These are phyloP conservation scores for Globisporangium megalacanthum DNA, from an alignment of 352 stramenopile species.

Conservation along the genomic window DNA sequence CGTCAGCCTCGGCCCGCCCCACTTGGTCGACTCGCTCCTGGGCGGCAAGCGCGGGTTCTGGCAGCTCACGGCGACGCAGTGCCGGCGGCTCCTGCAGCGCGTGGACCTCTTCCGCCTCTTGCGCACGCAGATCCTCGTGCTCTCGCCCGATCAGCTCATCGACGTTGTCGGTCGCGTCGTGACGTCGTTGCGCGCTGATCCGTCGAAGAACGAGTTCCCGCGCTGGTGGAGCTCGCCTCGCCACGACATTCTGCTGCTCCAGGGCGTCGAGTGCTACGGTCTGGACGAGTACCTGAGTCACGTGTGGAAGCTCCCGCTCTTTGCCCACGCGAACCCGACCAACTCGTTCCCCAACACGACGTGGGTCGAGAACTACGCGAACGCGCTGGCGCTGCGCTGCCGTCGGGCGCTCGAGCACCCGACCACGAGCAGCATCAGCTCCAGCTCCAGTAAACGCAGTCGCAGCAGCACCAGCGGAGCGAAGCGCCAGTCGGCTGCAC, in stretches of 20 bases:
- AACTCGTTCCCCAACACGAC: conserved; percentile 42
- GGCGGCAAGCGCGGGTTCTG: conserved; percentile 58
- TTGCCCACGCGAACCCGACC: conserved; percentile 34
- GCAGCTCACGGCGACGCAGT: conserved; percentile 51
- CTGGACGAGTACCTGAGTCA: conserved; percentile 60
- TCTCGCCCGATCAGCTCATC: conserved; percentile 56
- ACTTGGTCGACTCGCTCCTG: conserved; percentile 38
- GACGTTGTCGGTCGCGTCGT: conserved; percentile 53
- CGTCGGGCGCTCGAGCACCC: conserved; percentile 27
- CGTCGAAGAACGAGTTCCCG: conserved; percentile 29
- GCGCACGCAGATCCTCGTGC: conserved; percentile 58
- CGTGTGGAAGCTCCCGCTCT: conserved; percentile 67
- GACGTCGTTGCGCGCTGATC: conserved; percentile 16
- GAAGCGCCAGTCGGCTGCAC: background rate
- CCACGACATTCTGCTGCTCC: conserved; percentile 76
- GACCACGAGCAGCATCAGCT: background rate
- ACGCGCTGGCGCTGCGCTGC: conserved; percentile 27
- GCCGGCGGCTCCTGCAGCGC: conserved; percentile 59
- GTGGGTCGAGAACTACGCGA: conserved; percentile 81
- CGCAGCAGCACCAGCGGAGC: background rate
- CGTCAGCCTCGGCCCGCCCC: conserved; percentile 3
- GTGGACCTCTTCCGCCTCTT: conserved; percentile 79
- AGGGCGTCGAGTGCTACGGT: conserved; percentile 79
- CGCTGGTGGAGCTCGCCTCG: conserved; percentile 70
- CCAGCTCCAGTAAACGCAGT: background rate